Conservation (phyloP, 495 filamentous ascomycete species). For the Penicillium coffeae region DNA sequence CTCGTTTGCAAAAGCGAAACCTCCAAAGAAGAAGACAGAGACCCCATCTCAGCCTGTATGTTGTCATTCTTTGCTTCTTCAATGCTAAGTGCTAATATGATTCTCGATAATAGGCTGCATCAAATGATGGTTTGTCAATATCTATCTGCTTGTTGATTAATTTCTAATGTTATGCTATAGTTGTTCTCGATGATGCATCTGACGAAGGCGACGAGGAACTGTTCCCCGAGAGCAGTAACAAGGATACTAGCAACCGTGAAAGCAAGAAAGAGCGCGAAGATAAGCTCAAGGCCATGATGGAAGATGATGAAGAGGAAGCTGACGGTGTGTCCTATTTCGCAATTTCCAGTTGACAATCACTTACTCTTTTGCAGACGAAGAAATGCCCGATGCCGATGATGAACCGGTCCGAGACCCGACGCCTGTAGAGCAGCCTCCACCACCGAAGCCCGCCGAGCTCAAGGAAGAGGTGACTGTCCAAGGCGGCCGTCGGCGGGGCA, state of each 20-base stretch:
- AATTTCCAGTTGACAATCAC: neutral
- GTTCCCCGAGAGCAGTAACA: conserved; percentile 39
- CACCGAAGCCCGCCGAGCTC: conserved; percentile 34
- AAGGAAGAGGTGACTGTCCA: conserved; percentile 46
- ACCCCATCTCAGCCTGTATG: conserved; percentile 25
- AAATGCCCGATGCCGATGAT: conserved; percentile 45
- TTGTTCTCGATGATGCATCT: conserved; percentile 55
- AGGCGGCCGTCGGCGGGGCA: conserved; percentile 71
- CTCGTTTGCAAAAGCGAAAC: conserved; percentile 76
- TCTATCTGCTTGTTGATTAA: no score
- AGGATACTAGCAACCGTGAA: conserved; percentile 45
- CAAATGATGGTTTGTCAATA: conserved; percentile 53
- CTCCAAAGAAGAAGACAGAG: conserved; percentile 52
- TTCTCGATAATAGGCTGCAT: conserved; percentile 21
- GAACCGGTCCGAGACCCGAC: conserved; percentile 47
- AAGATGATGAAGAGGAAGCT: conserved; percentile 56
- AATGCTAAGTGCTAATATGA: conserved; percentile 5
- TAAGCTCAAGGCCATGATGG: conserved; percentile 79
- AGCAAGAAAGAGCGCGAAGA: conserved; percentile 68
- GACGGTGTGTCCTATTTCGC: conserved; percentile 16
- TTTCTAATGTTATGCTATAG: conserved; percentile 11
- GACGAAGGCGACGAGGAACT: conserved; percentile 72
- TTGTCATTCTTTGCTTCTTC: neutral
- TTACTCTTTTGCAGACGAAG: conserved; percentile 34
- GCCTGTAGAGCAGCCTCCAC: conserved; percentile 40